These are phyloP conservation scores for Tuber microsphaerosporum DNA, from an alignment of 495 filamentous ascomycete species.

Conservation along the genomic window DNA sequence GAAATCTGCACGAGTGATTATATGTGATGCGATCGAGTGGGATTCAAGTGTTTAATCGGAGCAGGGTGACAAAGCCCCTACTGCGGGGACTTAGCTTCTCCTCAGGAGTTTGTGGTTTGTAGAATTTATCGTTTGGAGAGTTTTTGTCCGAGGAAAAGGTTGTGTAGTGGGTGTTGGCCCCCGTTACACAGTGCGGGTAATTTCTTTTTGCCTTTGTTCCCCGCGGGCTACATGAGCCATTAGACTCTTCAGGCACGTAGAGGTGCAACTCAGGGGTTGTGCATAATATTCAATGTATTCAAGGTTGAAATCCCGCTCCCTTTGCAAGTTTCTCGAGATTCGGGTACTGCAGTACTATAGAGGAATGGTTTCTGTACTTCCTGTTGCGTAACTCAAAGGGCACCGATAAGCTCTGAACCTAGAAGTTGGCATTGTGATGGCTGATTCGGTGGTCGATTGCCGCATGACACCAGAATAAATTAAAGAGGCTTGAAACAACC, in stretches of 20 bases:
- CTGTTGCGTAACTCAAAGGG: background rate
- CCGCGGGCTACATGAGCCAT: background rate
- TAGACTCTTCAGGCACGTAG: background rate
- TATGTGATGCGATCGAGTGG: background rate
- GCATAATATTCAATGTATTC: background rate
- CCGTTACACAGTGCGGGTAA: background rate
- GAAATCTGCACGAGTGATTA: background rate
- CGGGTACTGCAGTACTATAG: background rate
- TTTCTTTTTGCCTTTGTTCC: background rate
- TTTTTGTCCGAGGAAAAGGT: background rate
- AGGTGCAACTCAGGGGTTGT: background rate
- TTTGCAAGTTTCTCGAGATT: background rate
- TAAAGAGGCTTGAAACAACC: background rate
- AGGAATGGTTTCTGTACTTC: background rate
- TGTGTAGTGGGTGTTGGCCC: background rate
- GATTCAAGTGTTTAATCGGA: background rate
- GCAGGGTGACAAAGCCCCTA: background rate
- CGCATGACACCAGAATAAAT: background rate
- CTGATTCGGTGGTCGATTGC: background rate
- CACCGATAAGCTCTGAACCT: background rate
- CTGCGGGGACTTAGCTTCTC: background rate
- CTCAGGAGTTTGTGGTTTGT: background rate
- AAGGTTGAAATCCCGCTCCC: background rate
- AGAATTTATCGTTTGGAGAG: background rate
- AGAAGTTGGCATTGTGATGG: background rate